These are phyloP conservation scores for Gossypium mustelinum DNA, from an alignment of 345 rosid species.

Conservation along the genomic window DNA sequence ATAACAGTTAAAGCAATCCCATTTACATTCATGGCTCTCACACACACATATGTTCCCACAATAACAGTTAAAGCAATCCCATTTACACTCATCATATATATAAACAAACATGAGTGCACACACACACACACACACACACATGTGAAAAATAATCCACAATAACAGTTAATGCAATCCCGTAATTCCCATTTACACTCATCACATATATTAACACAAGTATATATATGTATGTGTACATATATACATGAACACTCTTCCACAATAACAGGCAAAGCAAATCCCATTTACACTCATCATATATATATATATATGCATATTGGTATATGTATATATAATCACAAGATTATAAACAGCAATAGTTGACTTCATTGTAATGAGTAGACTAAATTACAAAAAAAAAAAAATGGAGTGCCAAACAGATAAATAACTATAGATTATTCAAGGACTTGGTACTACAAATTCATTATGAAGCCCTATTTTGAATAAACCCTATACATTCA, in stretches of 20 bases:
- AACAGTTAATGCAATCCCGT: too few relatives aligned
- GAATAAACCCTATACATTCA: neutral
- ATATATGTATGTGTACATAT: too few relatives aligned
- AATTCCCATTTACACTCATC: too few relatives aligned
- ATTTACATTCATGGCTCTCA: too few relatives aligned
- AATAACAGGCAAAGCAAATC: neutral
- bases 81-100: neutral
- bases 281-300: neutral
- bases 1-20: too few relatives aligned
- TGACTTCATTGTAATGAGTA: too few relatives aligned
- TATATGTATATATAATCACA: neutral
- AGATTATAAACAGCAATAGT: neutral
- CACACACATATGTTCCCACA: neutral
- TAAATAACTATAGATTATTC: neutral
- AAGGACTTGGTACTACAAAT: neutral
- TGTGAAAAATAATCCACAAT: too few relatives aligned
- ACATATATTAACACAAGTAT: too few relatives aligned
- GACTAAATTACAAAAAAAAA: too few relatives aligned
- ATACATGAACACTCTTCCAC: neutral
- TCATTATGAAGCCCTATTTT: neutral
- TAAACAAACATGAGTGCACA: neutral
- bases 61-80: neutral
- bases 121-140: too few relatives aligned
- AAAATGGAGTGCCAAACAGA: neutral
- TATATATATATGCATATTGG: neutral